phyloP scores from a whole-genome alignment of 371 early-diverging fungal species.

The Mortierella sp. region DNA sequence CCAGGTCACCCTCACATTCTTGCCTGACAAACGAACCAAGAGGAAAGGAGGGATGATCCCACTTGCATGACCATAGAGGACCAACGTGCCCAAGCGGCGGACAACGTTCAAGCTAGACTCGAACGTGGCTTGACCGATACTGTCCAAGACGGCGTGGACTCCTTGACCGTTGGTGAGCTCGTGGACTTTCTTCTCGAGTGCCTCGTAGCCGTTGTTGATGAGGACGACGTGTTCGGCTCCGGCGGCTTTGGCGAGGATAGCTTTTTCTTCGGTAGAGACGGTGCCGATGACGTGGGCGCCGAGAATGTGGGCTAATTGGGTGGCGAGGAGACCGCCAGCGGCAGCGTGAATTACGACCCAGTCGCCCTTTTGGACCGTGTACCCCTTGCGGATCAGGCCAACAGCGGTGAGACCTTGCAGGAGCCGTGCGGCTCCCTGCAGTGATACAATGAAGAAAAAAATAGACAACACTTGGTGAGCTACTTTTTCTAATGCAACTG shows the following conservation, averaged over 20 bases:
- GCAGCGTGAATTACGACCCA: slow-evolving; percentile 91
- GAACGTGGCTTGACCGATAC: slow-evolving; percentile 90
- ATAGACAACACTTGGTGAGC: too few species aligned
- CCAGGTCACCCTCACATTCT: slow-evolving; percentile 77
- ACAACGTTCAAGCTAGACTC: slow-evolving; percentile 75
- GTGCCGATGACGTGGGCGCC: slow-evolving; percentile 94
- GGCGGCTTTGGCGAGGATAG: slow-evolving; percentile 61
- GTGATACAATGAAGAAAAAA: slow-evolving; percentile 46
- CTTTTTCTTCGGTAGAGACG: slow-evolving; percentile 86
- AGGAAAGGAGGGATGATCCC: slow-evolving; percentile 70
- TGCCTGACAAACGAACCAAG: slow-evolving; percentile 62
- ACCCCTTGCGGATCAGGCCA: slow-evolving; percentile 79
- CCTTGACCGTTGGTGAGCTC: slow-evolving; percentile 81
- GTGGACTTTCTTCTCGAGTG: slow-evolving; percentile 73
- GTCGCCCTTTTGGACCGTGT: slow-evolving; percentile 84
- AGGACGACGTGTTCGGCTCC: slow-evolving; percentile 85
- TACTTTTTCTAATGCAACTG: too few species aligned
- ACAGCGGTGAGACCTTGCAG: slow-evolving; percentile 89
- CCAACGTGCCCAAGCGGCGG: slow-evolving; percentile 79
- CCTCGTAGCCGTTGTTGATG: slow-evolving; percentile 68
- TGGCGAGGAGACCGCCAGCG: slow-evolving; percentile 88
- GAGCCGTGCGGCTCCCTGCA: slow-evolving; percentile 71
- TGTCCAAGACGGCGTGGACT: slow-evolving; percentile 89
- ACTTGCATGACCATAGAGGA: slow-evolving; percentile 91
- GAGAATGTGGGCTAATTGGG: slow-evolving; percentile 76